A percentile compares a stretch with the other conserved stretches of the same genome.
phyloP scores from a whole-genome alignment of 192 early-diverging fungal genomes.

The Paraglomus occultum region DNA sequence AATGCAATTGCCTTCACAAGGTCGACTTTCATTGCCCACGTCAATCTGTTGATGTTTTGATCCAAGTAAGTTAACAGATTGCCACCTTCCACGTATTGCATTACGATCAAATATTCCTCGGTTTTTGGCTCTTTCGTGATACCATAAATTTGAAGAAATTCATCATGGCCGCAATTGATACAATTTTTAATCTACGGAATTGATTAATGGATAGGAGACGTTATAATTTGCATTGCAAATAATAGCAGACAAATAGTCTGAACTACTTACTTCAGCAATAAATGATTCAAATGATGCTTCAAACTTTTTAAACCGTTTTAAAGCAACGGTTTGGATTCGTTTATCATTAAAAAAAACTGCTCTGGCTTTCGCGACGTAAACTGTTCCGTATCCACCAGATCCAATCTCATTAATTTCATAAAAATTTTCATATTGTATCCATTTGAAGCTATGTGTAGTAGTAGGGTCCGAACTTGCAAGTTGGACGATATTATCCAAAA shows the following conservation, averaged over 20 bases:
- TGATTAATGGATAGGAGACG: no score
- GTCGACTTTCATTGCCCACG: conserved; percentile 25
- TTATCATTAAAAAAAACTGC: no score
- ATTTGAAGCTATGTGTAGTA: background rate
- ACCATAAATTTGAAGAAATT: background rate
- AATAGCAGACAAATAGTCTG: no score
- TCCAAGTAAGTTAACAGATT: no score
- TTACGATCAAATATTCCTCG: conserved; percentile 8
- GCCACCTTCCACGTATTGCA: background rate
- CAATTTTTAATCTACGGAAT: no score
- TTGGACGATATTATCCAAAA: no score
- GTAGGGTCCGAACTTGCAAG: background rate
- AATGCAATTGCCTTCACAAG: conserved; percentile 14
- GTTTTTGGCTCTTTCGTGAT: background rate
- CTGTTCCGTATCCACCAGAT: conserved; percentile 6
- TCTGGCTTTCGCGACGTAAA: background rate
- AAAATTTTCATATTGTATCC: conserved; percentile 24
- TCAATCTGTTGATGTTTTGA: background rate
- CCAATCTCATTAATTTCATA: background rate
- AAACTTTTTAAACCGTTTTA: no score
- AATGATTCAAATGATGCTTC: no score
- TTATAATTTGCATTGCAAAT: no score
- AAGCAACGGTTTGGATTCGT: no score
- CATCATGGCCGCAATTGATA: no score
- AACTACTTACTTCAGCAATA: no score